phyloP scores from a whole-genome alignment of 305 asterid species.

The Fraxinus xanthoxyloides region DNA sequence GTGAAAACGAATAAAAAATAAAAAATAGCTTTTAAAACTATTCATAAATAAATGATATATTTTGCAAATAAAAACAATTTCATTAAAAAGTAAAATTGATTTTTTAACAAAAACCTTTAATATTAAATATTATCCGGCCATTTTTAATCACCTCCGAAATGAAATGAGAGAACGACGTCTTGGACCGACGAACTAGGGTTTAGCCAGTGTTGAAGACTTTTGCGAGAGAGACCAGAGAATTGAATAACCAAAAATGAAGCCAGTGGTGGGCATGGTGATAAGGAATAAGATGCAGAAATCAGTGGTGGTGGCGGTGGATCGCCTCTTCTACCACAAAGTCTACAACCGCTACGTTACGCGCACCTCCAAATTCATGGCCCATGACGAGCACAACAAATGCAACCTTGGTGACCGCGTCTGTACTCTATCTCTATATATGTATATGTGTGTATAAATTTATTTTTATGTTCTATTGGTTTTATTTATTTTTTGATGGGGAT shows the following conservation, averaged over 20 bases:
- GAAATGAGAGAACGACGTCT: background rate
- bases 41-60: no score
- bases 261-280: conserved; percentile 50
- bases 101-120: no score
- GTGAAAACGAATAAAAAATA: no score
- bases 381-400: conserved; percentile 53
- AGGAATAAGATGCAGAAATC: conserved; percentile 88
- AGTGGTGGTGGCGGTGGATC: conserved; percentile 87
- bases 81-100: no score
- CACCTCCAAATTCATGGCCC: conserved; percentile 89
- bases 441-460: background rate
- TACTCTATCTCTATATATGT: background rate
- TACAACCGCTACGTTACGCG: conserved; percentile 83
- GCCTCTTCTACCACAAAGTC: conserved; percentile 73
- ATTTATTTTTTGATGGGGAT: background rate
- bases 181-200: background rate
- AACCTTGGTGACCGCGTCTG: conserved; percentile 75
- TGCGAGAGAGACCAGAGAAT: background rate
- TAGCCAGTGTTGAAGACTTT: background rate
- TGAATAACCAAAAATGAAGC: conserved; percentile 38
- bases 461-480: background rate
- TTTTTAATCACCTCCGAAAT: no score
- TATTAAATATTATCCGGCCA: no score
- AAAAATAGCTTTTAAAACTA: no score
- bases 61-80: no score